Conservation (phyloP, 2,329 filamentous ascomycete genomes). For the Davidsoniella neocaledoniae region DNA sequence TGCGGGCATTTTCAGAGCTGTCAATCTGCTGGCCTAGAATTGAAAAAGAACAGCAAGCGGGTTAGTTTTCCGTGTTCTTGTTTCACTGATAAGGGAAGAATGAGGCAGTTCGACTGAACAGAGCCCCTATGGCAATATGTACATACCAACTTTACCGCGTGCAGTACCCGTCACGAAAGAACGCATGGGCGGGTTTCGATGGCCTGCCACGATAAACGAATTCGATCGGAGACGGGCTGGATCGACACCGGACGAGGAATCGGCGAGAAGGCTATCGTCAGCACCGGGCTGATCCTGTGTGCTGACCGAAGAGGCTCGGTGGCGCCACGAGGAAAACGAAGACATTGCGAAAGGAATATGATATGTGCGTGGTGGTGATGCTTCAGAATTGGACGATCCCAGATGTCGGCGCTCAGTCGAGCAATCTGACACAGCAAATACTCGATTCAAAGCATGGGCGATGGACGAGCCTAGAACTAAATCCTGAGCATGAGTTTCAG, state of each 20-base stretch:
- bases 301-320: conserved; percentile 17
- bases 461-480: not conserved
- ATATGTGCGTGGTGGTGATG: not conserved
- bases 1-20: conserved; percentile 56
- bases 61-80: not conserved
- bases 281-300: conserved; percentile 13
- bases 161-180: conserved; percentile 54
- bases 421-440: too few relatives aligned
- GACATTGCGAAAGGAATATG: conserved; percentile 4
- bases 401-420: not conserved
- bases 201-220: conserved; percentile 21
- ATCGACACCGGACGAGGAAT: not conserved
- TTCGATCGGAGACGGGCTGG: conserved; percentile 16
- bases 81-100: not conserved
- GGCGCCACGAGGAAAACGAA: conserved; percentile 31
- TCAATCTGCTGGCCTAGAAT: conserved; percentile 32
- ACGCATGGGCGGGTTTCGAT: conserved; percentile 37
- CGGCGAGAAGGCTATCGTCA: conserved; percentile 15
- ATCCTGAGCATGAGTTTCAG: too few relatives aligned
- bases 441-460: not conserved
- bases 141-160: conserved; percentile 40
- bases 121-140: not conserved
- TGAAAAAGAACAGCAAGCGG: not conserved
- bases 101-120: not conserved
- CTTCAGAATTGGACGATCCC: not conserved